Evolutionary conservation across 179 eudicot species (phyloP).

Genomic region (Drosera spatulata): DNA sequence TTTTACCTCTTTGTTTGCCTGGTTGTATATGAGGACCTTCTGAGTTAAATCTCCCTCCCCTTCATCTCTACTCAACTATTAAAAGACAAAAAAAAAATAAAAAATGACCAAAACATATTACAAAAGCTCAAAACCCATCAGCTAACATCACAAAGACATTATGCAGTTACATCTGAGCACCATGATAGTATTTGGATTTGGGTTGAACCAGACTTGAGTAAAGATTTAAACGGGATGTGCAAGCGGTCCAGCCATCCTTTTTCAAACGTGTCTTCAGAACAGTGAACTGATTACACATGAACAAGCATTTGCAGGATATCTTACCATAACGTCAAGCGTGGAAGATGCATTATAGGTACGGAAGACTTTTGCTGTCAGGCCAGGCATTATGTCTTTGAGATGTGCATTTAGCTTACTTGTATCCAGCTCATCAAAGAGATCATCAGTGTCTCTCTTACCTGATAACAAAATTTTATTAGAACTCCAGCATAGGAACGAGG

Average conservation of each 20-base stretch:
- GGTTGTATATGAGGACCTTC: conserved; percentile 60
- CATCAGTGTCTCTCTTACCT: conserved; percentile 69
- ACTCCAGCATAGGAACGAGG: background rate
- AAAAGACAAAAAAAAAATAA: too few relatives aligned
- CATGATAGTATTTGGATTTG: too few relatives aligned
- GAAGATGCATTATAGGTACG: too few relatives aligned
- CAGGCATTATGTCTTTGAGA: conserved; percentile 96
- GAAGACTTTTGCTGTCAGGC: conserved; percentile 54
- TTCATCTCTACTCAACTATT: conserved; percentile 57
- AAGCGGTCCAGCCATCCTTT: too few relatives aligned
- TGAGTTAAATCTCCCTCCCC: conserved; percentile 65
- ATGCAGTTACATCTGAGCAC: too few relatives aligned
- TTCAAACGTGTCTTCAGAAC: too few relatives aligned
- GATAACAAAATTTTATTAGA: conserved; percentile 6
- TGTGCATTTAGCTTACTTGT: conserved; percentile 85
- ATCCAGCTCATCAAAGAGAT: conserved; percentile 86
- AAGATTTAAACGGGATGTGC: too few relatives aligned
- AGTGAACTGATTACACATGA: background rate
- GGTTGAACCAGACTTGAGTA: too few relatives aligned
- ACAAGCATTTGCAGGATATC: conserved; percentile 3
- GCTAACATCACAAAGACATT: too few relatives aligned
- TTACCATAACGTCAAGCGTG: conserved; percentile 83
- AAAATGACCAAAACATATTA: too few relatives aligned
- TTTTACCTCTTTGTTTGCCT: conserved; percentile 89
- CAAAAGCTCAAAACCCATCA: too few relatives aligned